Evolutionary conservation across 1,139 yeast genomes (phyloP), one percentile per base, ranked within the genome.

Genomic region (Debaryomycetaceae sp.): DNA sequence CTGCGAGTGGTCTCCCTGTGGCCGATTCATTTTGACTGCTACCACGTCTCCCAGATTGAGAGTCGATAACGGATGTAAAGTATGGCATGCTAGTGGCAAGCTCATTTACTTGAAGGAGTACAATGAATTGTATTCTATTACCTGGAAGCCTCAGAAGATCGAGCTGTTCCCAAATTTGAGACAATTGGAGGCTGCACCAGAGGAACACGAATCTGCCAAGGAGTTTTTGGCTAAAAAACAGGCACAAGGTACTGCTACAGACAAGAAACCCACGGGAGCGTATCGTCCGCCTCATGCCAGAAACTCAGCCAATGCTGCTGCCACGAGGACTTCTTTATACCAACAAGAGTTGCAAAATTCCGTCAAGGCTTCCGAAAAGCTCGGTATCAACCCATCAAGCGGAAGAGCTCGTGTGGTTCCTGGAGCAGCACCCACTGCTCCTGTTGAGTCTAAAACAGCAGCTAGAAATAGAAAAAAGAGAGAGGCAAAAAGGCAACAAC

Each of bases 1-100:
- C 36, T 91, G 97, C 62, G 89, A 87, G 61, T 94, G 98, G 98
- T 83, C 95, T 4, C 98, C 99, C n/a, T 95, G 94, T 66, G 98
- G 98, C 31, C 80, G 95, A 56, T 88, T 77, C 58, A 82, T 94
- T 44, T 70, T 94, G 61, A 91, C 98, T 15, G 98, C 98, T 17
- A 94, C 98, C 6, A 92, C 98, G 0, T 82, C 97, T 17, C 99
- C 99, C 47, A 78, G 99, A 56, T 78, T 94, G 56, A 81, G 98
- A 59, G 99, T 94, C 38, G 99, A 94, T 63, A 94, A 94, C 61
- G 94, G 98, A 41, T 81, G 85, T 52, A 87, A 88, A 63, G 73
- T 94, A 53, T 92, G 98, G 97, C 95, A 92, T 61, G 89, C 83
- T 45, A 74, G 82, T 47, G 98, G 98, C 35, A 79, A 82, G 53